Evolutionary conservation across 805 yeast species (phyloP).

Genomic region (Wickerhamomyces chambardii): DNA sequence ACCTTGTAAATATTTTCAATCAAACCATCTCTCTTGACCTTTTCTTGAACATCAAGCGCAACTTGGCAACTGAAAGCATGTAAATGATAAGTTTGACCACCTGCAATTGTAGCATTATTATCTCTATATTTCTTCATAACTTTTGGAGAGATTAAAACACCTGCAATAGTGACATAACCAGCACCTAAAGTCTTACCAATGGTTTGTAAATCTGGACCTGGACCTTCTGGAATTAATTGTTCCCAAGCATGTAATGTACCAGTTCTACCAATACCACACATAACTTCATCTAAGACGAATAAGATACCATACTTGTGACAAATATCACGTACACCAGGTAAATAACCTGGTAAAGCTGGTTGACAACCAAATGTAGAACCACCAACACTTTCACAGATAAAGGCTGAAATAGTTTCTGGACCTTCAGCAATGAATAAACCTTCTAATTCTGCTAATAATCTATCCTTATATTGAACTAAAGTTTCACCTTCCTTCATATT

Average conservation of each 20-base stretch:
- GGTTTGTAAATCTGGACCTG: constrained; percentile 34
- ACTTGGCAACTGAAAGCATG: constrained; percentile 37
- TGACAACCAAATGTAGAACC: constrained; percentile 38
- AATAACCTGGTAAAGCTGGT: constrained; percentile 33
- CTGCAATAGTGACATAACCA: constrained; percentile 40
- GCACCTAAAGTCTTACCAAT: constrained; percentile 40
- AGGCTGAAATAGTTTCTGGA: constrained; percentile 33
- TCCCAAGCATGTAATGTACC: constrained; percentile 42
- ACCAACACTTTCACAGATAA: constrained; percentile 34
- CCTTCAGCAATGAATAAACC: constrained; percentile 30
- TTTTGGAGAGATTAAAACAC: constrained; percentile 26
- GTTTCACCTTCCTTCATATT: constrained; percentile 24
- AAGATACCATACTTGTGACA: constrained; percentile 43
- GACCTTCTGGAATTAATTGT: constrained; percentile 20
- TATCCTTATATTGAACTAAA: constrained; percentile 27
- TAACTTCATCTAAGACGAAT: constrained; percentile 43
- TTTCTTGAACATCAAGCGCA: constrained; percentile 35
- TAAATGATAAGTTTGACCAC: constrained; percentile 40
- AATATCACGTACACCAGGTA: constrained; percentile 33
- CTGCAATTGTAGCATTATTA: constrained; percentile 16
- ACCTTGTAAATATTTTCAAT: constrained; percentile 29
- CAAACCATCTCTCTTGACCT: constrained; percentile 24
- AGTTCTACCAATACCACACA: constrained; percentile 48
- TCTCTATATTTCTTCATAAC: constrained; percentile 26
- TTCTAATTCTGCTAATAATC: constrained; percentile 31